Conservation (phyloP, 257 asterid genomes). For the Solanum medicagineum region DNA sequence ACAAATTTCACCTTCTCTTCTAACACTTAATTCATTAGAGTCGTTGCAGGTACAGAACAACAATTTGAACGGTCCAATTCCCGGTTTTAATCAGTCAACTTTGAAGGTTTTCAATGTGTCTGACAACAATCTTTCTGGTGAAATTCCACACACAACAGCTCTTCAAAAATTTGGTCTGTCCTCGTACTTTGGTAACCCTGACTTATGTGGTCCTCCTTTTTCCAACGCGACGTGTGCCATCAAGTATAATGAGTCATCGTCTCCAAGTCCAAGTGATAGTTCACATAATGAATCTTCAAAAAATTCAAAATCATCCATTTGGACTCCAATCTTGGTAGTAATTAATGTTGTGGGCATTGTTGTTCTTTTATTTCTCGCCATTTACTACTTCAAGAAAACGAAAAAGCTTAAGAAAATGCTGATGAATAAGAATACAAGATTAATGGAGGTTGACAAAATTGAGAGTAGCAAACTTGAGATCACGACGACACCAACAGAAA, state of each 20-base stretch:
- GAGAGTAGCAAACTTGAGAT: neutral
- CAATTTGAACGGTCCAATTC: conserved; percentile 37
- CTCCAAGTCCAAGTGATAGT: neutral
- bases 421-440: conserved; percentile 8
- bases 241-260: neutral
- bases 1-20: conserved; percentile 31
- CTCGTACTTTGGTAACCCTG: conserved; percentile 26
- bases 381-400: conserved; percentile 42
- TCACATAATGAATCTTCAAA: neutral
- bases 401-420: conserved; percentile 24
- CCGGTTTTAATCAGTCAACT: conserved; percentile 30
- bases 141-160: conserved; percentile 34
- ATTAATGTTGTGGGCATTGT: conserved; percentile 14
- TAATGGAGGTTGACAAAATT: neutral
- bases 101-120: conserved; percentile 44
- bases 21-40: conserved; percentile 20
- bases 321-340: conserved; percentile 2
- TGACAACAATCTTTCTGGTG: conserved; percentile 41
- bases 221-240: conserved; percentile 1
- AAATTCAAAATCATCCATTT: neutral
- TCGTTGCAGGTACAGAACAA: conserved; percentile 53
- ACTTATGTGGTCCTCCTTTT: conserved; percentile 19
- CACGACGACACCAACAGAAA: conserved; percentile 13
- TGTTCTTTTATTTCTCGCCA: conserved; percentile 27
- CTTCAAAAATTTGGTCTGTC: conserved; percentile 20